These are phyloP conservation scores for Candida quercuum DNA, from an alignment of 805 yeast genomes.

Conservation along the genomic window DNA sequence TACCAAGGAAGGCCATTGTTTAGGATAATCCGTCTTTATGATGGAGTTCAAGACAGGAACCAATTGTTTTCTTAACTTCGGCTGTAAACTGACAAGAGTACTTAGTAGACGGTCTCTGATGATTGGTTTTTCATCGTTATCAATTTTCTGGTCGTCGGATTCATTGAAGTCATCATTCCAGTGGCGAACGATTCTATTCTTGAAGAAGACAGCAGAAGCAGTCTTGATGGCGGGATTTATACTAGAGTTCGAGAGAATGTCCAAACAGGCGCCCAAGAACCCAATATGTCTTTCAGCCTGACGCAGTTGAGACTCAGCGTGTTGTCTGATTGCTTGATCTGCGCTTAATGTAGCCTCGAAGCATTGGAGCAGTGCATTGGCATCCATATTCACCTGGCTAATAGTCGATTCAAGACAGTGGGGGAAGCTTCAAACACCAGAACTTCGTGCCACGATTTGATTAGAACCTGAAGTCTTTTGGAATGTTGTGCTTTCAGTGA, in stretches of 20 bases:
- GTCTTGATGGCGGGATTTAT: conserved; percentile 49
- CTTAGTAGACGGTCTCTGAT: conserved; percentile 65
- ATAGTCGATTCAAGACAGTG: background rate
- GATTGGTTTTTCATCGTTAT: conserved; percentile 66
- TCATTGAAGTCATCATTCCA: conserved; percentile 45
- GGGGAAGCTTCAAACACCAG: too few relatives aligned
- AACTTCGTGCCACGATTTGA: too few relatives aligned
- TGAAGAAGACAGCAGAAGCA: conserved; percentile 79
- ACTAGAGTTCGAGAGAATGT: conserved; percentile 53
- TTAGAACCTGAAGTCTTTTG: too few relatives aligned
- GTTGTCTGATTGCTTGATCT: conserved; percentile 51
- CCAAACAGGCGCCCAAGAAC: conserved; percentile 78
- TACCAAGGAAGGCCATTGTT: conserved; percentile 49
- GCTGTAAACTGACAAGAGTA: conserved; percentile 48
- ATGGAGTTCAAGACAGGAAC: conserved; percentile 50
- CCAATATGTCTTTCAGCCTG: conserved; percentile 58
- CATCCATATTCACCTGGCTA: conserved; percentile 49
- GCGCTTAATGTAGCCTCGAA: conserved; percentile 76
- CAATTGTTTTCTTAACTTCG: conserved; percentile 35
- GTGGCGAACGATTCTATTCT: conserved; percentile 59
- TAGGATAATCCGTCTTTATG: conserved; percentile 44
- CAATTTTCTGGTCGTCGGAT: conserved; percentile 35
- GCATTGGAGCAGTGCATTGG: conserved; percentile 60
- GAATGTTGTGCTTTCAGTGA: too few relatives aligned
- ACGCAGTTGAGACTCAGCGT: conserved; percentile 66